phyloP scores from a whole-genome alignment of 148 eudicot species.

The Chenopodium formosanum region DNA sequence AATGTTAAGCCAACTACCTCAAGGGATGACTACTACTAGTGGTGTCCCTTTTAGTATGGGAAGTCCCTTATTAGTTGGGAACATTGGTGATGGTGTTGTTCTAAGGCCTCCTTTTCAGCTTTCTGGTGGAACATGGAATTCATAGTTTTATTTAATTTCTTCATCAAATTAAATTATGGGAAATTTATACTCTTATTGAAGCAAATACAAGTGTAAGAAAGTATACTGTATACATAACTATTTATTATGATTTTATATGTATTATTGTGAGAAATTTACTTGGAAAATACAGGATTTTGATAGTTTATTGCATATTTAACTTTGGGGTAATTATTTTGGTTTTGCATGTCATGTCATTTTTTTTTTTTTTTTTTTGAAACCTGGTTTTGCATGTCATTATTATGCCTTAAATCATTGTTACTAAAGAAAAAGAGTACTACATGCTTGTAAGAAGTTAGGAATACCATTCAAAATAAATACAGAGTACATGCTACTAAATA shows the following conservation, averaged over 20 bases:
- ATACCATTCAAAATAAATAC: no score
- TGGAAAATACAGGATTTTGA: neutral
- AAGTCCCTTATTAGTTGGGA: conserved; percentile 27
- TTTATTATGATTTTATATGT: neutral
- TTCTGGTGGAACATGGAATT: conserved; percentile 27
- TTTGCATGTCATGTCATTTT: neutral
- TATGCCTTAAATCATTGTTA: no score
- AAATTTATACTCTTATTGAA: conserved; percentile 4
- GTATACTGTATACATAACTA: neutral
- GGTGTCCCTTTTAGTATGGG: conserved; percentile 23
- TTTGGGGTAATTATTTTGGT: neutral
- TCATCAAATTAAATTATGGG: neutral
- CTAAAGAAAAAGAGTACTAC: no score
- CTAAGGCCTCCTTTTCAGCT: conserved; percentile 29
- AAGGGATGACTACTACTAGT: conserved; percentile 11
- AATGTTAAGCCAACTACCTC: conserved; percentile 34
- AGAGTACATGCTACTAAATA: no score
- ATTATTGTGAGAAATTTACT: neutral
- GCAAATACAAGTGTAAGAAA: conserved; percentile 7
- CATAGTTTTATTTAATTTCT: conserved; percentile 3
- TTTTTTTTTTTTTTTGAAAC: no score
- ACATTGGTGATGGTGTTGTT: conserved; percentile 28
- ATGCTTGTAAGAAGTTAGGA: no score
- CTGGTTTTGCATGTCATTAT: no score
- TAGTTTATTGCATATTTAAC: neutral